phyloP scores from a whole-genome alignment of 805 yeast species.

The Yamadazyma kitorensis region DNA sequence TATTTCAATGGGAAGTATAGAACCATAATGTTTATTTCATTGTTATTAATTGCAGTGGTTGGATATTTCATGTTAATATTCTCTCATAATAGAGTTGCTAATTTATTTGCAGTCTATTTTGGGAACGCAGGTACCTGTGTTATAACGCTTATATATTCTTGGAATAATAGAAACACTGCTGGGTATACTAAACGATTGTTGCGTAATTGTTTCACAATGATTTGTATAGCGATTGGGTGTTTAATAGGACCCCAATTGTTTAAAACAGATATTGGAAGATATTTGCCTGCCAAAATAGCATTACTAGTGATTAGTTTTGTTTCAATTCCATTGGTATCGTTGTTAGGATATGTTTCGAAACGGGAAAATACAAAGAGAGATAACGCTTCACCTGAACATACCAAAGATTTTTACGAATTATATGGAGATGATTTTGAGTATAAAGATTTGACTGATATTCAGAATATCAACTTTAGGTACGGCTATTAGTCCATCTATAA shows the following conservation, averaged over 20 bases:
- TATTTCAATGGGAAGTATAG: constrained; percentile 20
- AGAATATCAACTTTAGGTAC: constrained; percentile 58
- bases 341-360: constrained; percentile 42
- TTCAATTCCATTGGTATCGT: constrained; percentile 40
- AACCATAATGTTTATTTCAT: constrained; percentile 25
- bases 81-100: constrained; percentile 39
- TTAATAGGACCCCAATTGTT: constrained; percentile 70
- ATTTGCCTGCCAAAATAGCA: constrained; percentile 57
- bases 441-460: constrained; percentile 57
- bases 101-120: constrained; percentile 48
- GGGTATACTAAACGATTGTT: constrained; percentile 74
- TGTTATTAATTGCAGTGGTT: constrained; percentile 32
- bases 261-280: constrained; percentile 50
- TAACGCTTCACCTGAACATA: constrained; percentile 13
- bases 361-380: constrained; percentile 54
- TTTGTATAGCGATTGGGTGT: constrained; percentile 67
- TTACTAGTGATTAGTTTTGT: constrained; percentile 50
- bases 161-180: constrained; percentile 64
- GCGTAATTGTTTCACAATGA: constrained; percentile 54
- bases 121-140: constrained; percentile 56
- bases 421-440: constrained; percentile 41
- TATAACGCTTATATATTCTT: constrained; percentile 55
- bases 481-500: constrained; percentile 30
- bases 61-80: constrained; percentile 44
- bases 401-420: constrained; percentile 15